phyloP scores from a whole-genome alignment of 2,329 filamentous ascomycete genomes.

The Venturia oleaginea region DNA sequence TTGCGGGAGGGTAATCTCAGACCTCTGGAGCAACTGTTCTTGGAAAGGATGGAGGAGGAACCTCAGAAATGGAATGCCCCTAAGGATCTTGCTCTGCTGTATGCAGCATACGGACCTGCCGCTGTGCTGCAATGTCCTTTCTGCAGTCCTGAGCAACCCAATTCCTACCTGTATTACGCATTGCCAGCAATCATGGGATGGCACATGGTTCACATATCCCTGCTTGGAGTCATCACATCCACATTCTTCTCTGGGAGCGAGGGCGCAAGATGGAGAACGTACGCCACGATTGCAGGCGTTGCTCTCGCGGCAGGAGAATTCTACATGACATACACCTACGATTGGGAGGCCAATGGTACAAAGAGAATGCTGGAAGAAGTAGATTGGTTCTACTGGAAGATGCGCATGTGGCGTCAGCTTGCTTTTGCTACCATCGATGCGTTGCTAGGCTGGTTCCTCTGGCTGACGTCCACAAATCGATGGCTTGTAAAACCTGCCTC shows the following conservation, averaged over 20 bases:
- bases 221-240: constrained; percentile 67
- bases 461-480: constrained; percentile 69
- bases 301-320: constrained; percentile 55
- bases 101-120: constrained; percentile 72
- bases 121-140: constrained; percentile 71
- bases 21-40: constrained; percentile 53
- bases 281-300: constrained; percentile 56
- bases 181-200: constrained; percentile 62
- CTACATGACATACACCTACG: constrained; percentile 56
- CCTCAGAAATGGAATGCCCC: not conserved
- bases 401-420: constrained; percentile 54
- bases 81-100: constrained; percentile 47
- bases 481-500: constrained; percentile 58
- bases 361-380: constrained; percentile 52
- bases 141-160: constrained; percentile 61
- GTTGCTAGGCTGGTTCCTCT: constrained; percentile 56
- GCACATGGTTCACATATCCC: constrained; percentile 69
- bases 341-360: constrained; percentile 54
- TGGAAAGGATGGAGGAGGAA: constrained; percentile 48
- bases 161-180: constrained; percentile 71
- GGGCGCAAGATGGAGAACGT: constrained; percentile 58
- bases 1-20: constrained; percentile 49
- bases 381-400: constrained; percentile 63
- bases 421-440: constrained; percentile 57
- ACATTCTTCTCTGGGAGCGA: constrained; percentile 53